Base-by-base conservation (phyloP, 2,329 filamentous ascomycete genomes). In the Fusarium nodosum region DNA sequence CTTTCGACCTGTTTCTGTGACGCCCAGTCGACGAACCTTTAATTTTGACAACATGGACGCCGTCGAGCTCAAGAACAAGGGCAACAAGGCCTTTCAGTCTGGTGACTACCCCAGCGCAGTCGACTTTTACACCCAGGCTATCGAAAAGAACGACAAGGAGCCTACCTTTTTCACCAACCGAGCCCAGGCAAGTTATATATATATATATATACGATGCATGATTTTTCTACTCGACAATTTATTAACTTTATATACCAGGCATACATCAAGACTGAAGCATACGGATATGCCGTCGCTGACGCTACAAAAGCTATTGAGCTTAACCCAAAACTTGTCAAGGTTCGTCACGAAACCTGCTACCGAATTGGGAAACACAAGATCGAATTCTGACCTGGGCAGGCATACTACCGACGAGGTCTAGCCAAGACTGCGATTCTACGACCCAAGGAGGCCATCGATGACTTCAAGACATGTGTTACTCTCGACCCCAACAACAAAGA, bases 181-280 rank as follows among this genome's bases (percentile, higher is more conserved):
- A 79, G 96, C 96, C 22, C 95, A 97, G 88, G 95, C 97, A 82
- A 60, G 20, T 44, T 38, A 41, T 30, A 16, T 24, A 38, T 38
- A 41, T 30, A 16, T 24, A 38, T 30, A 16, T 24, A 38, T 73
- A 67, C 72, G 12, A 12, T 41, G 33, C 16, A 28, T 9, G 13
- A 26, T 18, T 34, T 28, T 72, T 46, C 20, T 38, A 26, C 47
- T 77, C 77, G 65, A 87, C 77, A 42, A 20, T 13, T 42, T 55
- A 30, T 39, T 52, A 58, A 47, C 46, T 56, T 54, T 30, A 26
- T 22, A 12, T 24, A 39, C 16, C 61, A 97, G 93, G 93, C 93
- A 69, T 87, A 99, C 79, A 95, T 99, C 80, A 98, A 97, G 83
- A 90, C 95, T 39, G 96, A 99, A 81, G 90, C 95, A 22, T 98